Percentiles rank a stretch among this genome's conserved stretches.
These are phyloP conservation scores for Phytophthora kernoviae DNA, from an alignment of 352 stramenopile species.

Conservation along the genomic window DNA sequence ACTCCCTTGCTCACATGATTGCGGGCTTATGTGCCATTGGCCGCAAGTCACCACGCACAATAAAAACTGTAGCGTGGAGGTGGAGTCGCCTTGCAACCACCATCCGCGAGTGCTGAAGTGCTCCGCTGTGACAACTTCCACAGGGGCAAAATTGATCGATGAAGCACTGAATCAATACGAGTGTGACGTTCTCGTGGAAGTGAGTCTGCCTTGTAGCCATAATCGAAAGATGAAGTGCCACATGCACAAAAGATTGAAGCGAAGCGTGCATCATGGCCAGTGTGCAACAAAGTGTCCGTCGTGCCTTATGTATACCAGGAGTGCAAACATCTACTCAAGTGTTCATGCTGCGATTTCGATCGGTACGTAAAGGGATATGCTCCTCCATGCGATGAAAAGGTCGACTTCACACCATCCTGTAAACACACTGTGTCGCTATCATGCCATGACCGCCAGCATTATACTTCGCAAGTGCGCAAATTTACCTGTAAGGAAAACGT, in stretches of 20 bases:
- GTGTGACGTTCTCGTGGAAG: conserved; percentile 57
- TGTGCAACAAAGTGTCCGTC: conserved; percentile 62
- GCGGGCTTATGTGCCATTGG: conserved; percentile 75
- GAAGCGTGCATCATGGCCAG: conserved; percentile 39
- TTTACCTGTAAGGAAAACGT: conserved; percentile 70
- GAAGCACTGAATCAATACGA: conserved; percentile 56
- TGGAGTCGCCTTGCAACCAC: conserved; percentile 69
- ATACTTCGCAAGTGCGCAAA: conserved; percentile 19
- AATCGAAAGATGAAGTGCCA: conserved; percentile 57
- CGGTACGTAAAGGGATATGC: conserved; percentile 42
- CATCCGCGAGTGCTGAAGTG: conserved; percentile 64
- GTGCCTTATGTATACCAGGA: conserved; percentile 68
- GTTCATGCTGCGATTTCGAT: conserved; percentile 71
- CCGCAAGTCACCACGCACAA: conserved; percentile 64
- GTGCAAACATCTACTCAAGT: conserved; percentile 72
- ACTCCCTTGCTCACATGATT: conserved; percentile 73
- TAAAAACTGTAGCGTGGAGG: conserved; percentile 46
- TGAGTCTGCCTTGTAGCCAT: conserved; percentile 73
- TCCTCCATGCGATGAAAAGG: conserved; percentile 55
- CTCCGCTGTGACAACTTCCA: conserved; percentile 42
- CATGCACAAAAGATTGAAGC: conserved; percentile 46
- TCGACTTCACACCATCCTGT: conserved; percentile 70
- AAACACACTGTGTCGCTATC: conserved; percentile 62
- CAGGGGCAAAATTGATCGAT: conserved; percentile 27
- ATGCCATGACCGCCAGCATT: conserved; percentile 60